Evolutionary conservation across 169 alveolate genomes (phyloP), one percentile per base, ranked within the genome.

Genomic region (Perkinsus olseni): DNA sequence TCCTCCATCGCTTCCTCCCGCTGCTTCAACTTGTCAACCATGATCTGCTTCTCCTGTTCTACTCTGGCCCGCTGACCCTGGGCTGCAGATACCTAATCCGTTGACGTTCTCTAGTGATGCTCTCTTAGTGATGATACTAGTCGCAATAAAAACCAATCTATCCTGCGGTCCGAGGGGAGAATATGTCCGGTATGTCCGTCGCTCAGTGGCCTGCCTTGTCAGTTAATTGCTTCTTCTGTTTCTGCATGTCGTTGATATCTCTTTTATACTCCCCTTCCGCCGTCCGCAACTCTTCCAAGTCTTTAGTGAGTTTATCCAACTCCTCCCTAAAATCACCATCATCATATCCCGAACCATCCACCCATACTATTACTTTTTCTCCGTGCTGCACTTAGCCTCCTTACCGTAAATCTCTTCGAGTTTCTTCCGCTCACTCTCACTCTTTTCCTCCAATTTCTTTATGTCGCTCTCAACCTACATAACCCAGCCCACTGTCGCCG

Each of bases 361-460:
- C 94, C 92, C 94, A 95, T n/a, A 93, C 94, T 0, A 95, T 93
- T 74, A 96, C 96, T 38, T 94, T 91, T 34, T 94, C 95, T 11
- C 82, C 0, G 82, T 62, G 34, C 82, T 62, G 82, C 82, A 62
- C 34, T 62, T 62, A 62, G 82, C 82, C 82, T 62, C 82, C 17
- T 62, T 62, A 4, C 82, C 82, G 17, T 62, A 62, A 1, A 62
- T 62, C 82, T 62, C 82, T 24, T 62, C 82, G 31, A 62, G 34
- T 24, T 62, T 62, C 82, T 62, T 24, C 82, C 82, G 13, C 17
- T 94, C 98, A 94, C 95, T 95, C 74, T 91, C 82, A 74, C 94
- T 95, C 92, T n/a, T 38, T 21, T 38, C 92, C 94, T 62, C 82
- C 82, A 62, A 62, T 24, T 82, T 62, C 8, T 93, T 93, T 39